Evolutionary conservation across 306 rosid genomes (phyloP), one percentile per base, ranked within the genome.

Genomic region (Fragaria ananassa): DNA sequence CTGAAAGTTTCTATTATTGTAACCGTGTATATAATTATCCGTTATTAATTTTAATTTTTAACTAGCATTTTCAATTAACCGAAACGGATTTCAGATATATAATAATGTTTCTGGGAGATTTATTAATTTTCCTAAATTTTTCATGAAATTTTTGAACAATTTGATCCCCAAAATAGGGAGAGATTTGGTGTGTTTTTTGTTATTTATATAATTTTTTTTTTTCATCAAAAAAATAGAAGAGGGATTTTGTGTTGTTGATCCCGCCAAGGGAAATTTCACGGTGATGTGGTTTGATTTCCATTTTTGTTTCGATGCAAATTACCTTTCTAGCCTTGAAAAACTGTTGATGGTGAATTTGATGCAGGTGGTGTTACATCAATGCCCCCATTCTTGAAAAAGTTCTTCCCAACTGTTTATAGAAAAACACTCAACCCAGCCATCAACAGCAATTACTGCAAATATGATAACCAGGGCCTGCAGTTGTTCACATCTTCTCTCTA

Each of bases 401-500:
- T 93, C 71, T 93, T 93, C 77, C 98, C 96, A 0, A 81, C 25
- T 0, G 94, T 93, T 0, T 85, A 89, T 49, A n/a, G 1, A 19
- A 88, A n/a, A 17, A 85, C 61, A 4, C 82, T 31, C 15, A 14
- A 13, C 1, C 13, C 1, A 1, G 8, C 0, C 0, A 1, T 5
- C 12, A 62, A 83, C 0, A 91, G 89, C 70, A 89, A 93, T 70
- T 93, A 93, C 80, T 93, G 97, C 81, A 89, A 91, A 71, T 91
- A 89, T 74, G 91, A 93, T 56, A 93, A 89, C 53, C 90, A 93
- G 49, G 79, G 80, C 12, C 79, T 91, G 6, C 97, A 91, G 56
- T 10, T 88, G 64, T 93, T 93, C 86, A 93, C 98, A 1, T 93
- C 98, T 0, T 91, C 98, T 8, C 91, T 93, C 3, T 91, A 93